Base-by-base conservation (phyloP, 805 yeast species). In the Candida broadrunensis region DNA sequence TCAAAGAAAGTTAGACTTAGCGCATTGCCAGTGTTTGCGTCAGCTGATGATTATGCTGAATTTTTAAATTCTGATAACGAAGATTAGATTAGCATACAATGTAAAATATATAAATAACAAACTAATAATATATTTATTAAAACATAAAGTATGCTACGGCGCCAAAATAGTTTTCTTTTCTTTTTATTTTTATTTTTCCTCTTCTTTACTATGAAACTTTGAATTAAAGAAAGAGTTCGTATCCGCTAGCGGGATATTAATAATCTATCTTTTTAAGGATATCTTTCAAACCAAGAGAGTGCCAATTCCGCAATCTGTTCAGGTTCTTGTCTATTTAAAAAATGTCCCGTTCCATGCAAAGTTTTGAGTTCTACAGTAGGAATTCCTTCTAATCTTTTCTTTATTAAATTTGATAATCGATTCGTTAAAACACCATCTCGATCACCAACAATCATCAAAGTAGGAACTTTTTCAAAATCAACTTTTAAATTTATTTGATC, bases 31-130 rank as follows among this genome's bases (percentile, higher is more conserved):
- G 72, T 81, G 16, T 90, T 88, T 67, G 97, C 96, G 1, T 82
- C 89, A 35, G 95, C 82, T 8, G 96, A 86, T 32, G 96, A 86
- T 46, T 89, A 88, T 58, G 83, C 91, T 20, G 72, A 86, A 56
- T 83, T 81, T 51, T 65, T 86, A 59, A 73, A 73, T 21, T 81
- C 85, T 13, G 86, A 83, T 21, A 85, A 79, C 38, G 86, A 81
- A 36, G 75, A 65, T 34, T 58, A 49, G 38, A 45, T 5, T 14
- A 29, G 13, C 24, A 21, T 21, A 21, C 9, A 6, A 21, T 21
- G 24, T 21, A 21, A n/a, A n/a, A 21, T 21, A 21, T 21, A 21
- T 6, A 21, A 21, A 21, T 21, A 21, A 21, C 9, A 21, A 21
- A 21, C 9, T 7, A 21, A 21, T 21, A 21, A 21, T n/a, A n/a